Percentiles rank a stretch among this genome's conserved stretches.
phyloP scores from a whole-genome alignment of 352 stramenopile genomes.

The Thraustochytrium aureum region DNA sequence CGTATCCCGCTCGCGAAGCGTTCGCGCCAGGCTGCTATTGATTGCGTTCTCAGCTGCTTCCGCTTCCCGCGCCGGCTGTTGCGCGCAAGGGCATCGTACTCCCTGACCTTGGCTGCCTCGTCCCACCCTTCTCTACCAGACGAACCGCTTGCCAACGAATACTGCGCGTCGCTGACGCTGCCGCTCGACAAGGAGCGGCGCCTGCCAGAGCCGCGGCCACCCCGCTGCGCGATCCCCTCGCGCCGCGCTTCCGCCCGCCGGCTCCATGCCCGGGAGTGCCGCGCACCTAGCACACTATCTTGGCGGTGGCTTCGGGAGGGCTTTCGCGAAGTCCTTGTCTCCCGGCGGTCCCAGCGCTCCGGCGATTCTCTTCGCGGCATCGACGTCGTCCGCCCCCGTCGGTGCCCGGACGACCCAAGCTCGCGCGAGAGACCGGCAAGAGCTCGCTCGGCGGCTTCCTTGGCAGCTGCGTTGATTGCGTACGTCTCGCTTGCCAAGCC shows the following conservation, averaged over 20 bases:
- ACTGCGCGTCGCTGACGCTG: neutral
- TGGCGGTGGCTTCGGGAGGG: no score
- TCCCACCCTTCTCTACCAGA: no score
- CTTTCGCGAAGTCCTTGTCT: no score
- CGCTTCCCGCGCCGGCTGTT: neutral
- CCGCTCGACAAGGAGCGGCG: no score
- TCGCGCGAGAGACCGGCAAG: neutral
- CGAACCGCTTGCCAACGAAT: no score
- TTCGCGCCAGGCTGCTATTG: neutral
- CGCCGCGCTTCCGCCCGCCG: no score
- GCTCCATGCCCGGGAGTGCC: no score
- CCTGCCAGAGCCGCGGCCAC: no score
- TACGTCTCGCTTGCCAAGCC: neutral
- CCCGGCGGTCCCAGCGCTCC: neutral
- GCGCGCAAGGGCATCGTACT: neutral
- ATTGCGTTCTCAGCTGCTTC: neutral
- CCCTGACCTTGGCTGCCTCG: no score
- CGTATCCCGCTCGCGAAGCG: conserved; percentile 4
- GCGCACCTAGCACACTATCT: no score
- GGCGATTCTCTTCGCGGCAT: neutral
- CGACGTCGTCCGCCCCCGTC: no score
- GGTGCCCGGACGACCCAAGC: neutral
- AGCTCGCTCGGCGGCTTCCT: neutral
- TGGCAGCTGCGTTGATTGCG: neutral
- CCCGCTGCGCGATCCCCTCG: no score